Evolutionary conservation across 140 eudicot genomes (phyloP).

Genomic region (Oenanthe javanica): DNA sequence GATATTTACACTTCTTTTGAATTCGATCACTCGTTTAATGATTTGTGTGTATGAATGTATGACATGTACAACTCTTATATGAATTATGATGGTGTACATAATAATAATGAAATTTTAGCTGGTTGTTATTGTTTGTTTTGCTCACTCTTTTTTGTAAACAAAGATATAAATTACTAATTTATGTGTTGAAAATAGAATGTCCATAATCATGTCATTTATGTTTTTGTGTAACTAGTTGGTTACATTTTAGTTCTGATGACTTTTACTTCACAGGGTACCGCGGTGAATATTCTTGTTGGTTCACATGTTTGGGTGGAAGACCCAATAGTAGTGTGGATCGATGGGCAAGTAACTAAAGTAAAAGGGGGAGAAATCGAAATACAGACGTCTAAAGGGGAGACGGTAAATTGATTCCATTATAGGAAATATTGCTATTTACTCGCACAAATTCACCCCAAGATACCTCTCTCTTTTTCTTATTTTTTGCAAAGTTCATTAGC

Average conservation of each 20-base stretch:
- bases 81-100: neutral
- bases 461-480: neutral
- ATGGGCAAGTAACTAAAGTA: constrained; percentile 43
- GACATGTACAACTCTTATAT: neutral
- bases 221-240: neutral
- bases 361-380: constrained; percentile 38
- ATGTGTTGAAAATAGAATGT: neutral
- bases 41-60: neutral
- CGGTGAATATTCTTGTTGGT: constrained; percentile 66
- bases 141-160: neutral
- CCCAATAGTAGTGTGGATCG: constrained; percentile 48
- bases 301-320: constrained; percentile 64
- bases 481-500: neutral
- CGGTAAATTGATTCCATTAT: constrained; percentile 21
- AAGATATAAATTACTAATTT: neutral
- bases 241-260: constrained; percentile 14
- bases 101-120: no score
- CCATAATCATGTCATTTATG: neutral
- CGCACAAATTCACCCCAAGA: neutral
- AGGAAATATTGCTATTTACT: neutral
- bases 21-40: neutral
- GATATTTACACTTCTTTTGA: no score
- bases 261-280: constrained; percentile 36
- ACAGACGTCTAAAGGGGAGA: constrained; percentile 39
- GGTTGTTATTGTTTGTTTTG: no score